These are phyloP conservation scores for Pythium phragmitis DNA, from an alignment of 352 stramenopile genomes.

Conservation along the genomic window DNA sequence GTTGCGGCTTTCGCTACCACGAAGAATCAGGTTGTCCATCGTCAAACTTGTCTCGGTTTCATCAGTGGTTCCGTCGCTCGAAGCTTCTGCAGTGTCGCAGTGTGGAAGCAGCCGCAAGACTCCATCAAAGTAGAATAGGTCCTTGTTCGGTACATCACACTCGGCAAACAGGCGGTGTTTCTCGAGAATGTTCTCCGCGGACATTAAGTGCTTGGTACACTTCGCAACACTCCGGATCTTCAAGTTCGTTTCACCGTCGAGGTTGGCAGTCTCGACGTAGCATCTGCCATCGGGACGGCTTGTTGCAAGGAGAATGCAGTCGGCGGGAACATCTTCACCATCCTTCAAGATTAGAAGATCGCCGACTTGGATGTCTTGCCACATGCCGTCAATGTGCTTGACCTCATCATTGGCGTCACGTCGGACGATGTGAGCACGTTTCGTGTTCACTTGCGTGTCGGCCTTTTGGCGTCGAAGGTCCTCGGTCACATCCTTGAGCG, in stretches of 20 bases:
- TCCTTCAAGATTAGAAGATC: constrained; percentile 83
- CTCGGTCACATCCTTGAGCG: constrained; percentile 84
- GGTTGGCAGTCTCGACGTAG: constrained; percentile 85
- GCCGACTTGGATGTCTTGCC: constrained; percentile 85
- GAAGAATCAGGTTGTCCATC: constrained; percentile 88
- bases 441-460: constrained; percentile 77
- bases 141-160: constrained; percentile 81
- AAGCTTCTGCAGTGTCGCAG: constrained; percentile 5
- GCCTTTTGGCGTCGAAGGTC: constrained; percentile 78
- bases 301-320: constrained; percentile 80
- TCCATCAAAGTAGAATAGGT: constrained; percentile 86
- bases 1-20: constrained; percentile 83
- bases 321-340: constrained; percentile 77
- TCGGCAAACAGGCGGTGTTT: constrained; percentile 65
- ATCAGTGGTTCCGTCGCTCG: constrained; percentile 7
- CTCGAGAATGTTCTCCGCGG: constrained; percentile 72
- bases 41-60: constrained; percentile 62
- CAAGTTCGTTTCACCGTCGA: constrained; percentile 88
- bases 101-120: constrained; percentile 47
- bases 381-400: constrained; percentile 68
- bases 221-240: constrained; percentile 84
- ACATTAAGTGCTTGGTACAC: constrained; percentile 74
- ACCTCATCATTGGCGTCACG: constrained; percentile 52
- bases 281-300: constrained; percentile 71
- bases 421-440: constrained; percentile 71